These are phyloP conservation scores for Wickerhamomyces sp. DNA, from an alignment of 1,139 yeast genomes.

Conservation along the genomic window DNA sequence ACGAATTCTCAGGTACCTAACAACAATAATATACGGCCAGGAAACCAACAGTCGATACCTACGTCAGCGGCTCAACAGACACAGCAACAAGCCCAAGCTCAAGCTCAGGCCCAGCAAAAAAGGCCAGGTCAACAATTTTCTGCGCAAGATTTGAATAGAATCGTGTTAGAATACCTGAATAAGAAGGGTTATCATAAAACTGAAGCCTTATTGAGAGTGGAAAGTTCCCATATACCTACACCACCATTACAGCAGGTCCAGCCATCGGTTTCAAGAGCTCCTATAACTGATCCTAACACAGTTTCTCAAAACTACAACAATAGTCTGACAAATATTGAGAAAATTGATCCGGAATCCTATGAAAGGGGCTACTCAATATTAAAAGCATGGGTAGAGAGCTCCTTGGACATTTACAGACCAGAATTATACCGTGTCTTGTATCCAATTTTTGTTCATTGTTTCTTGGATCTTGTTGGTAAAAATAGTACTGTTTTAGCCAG, in stretches of 20 bases:
- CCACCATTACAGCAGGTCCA: slow-evolving; percentile 41
- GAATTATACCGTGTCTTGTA: slow-evolving; percentile 79
- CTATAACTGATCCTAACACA: slow-evolving; percentile 19
- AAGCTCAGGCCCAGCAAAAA: slow-evolving; percentile 15
- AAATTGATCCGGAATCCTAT: slow-evolving; percentile 64
- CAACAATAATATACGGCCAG: slow-evolving; percentile 5
- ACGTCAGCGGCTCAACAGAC: no score
- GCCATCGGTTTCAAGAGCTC: slow-evolving; percentile 10
- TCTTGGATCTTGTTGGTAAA: slow-evolving; percentile 69
- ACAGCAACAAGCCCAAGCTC: slow-evolving; percentile 11
- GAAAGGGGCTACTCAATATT: slow-evolving; percentile 74
- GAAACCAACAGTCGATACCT: no score
- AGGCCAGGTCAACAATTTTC: slow-evolving; percentile 33
- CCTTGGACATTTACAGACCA: slow-evolving; percentile 87
- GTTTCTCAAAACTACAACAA: slow-evolving; percentile 34
- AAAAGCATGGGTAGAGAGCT: slow-evolving; percentile 86
- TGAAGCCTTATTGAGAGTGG: slow-evolving; percentile 90
- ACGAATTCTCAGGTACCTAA: background rate
- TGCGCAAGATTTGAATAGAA: slow-evolving; percentile 81
- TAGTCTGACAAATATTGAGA: slow-evolving; percentile 24
- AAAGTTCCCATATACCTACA: slow-evolving; percentile 69
- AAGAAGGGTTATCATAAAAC: slow-evolving; percentile 93
- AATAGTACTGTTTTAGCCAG: slow-evolving; percentile 60
- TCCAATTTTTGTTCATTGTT: slow-evolving; percentile 89
- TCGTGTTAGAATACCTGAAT: slow-evolving; percentile 86